A percentile compares a stretch with the other conserved stretches of the same genome.
phyloP scores from a whole-genome alignment of 805 yeast genomes.

The Suhomyces sp. region DNA sequence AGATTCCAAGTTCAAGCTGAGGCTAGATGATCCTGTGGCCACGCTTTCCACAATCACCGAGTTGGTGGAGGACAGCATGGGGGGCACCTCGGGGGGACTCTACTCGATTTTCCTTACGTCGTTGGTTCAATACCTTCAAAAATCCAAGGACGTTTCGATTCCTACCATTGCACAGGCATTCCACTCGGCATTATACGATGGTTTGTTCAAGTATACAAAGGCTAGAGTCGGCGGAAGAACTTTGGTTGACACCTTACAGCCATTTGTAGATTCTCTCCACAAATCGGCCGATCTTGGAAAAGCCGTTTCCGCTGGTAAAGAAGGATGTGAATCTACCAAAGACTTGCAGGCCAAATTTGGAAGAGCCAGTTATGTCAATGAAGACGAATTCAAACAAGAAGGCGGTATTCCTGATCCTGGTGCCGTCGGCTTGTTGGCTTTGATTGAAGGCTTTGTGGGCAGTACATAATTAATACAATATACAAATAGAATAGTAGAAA shows the following conservation, averaged over 20 bases:
- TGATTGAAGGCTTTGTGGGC: slow-evolving; percentile 43
- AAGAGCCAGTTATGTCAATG: slow-evolving; percentile 84
- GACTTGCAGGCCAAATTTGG: slow-evolving; percentile 83
- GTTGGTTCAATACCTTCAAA: slow-evolving; percentile 50
- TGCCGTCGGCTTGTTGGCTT: slow-evolving; percentile 77
- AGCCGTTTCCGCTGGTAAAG: slow-evolving; percentile 67
- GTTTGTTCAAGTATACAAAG: slow-evolving; percentile 79
- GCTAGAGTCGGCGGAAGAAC: slow-evolving; percentile 91
- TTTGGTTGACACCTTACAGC: slow-evolving; percentile 82
- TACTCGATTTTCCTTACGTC: slow-evolving; percentile 85
- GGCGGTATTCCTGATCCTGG: slow-evolving; percentile 95
- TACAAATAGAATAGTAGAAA: no score
- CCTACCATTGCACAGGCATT: slow-evolving; percentile 48
- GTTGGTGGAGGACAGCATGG: slow-evolving; percentile 87
- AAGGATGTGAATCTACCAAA: slow-evolving; percentile 76
- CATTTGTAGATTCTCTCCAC: slow-evolving; percentile 67
- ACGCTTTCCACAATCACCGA: slow-evolving; percentile 74
- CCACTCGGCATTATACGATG: slow-evolving; percentile 56
- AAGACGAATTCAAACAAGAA: slow-evolving; percentile 51
- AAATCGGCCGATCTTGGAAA: slow-evolving; percentile 48
- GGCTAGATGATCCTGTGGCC: slow-evolving; percentile 48
- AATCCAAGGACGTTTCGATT: slow-evolving; percentile 30
- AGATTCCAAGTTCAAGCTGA: slow-evolving; percentile 24
- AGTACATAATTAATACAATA: not conserved
- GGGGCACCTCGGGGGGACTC: slow-evolving; percentile 94